Evolutionary conservation across 805 yeast genomes (phyloP), one percentile per base, ranked within the genome.

Genomic region (Candida anglica): DNA sequence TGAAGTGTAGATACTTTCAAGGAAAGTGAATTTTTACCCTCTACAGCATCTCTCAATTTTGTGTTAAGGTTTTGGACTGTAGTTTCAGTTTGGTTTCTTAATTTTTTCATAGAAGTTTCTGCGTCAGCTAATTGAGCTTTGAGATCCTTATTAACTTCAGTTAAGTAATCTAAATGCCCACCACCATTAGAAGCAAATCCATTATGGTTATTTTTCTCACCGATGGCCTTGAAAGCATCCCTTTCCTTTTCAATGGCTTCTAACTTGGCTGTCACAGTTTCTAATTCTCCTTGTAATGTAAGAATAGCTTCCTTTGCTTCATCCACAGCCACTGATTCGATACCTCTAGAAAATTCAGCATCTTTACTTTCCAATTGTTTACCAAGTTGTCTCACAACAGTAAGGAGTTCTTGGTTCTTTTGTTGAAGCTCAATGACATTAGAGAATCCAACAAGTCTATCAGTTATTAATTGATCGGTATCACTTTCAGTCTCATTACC

Each of bases 281-380:
- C 64, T 24, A 84, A 59, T 42, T 81, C 79, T 11, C 75, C 73
- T 52, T 81, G 79, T 31, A 84, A 60, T 1, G 79, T 73, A 18
- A 73, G 42, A 17, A 84, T 80, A 1, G 88, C 87, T 19, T 77
- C 79, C 41, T 76, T 76, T 0, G 91, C 89, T 42, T 80, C 86
- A 30, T 64, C 69, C 13, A 75, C 64, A 0, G 77, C 77, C 3
- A 62, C 58, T 15, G 68, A 64, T 42, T 75, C 79, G 15, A 71
- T 39, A 9, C 53, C 58, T 33, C 58, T 58, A 18, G 58, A 38
- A 40, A 62, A 52, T 19, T 63, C 64, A 21, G 53, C 52, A 44
- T 85, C 95, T 32, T 76, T 74, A 5, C 53, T 58, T 50, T 89
- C 96, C 35, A 89, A 62, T 47, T 79, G 77, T 25, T 71, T 66